These are phyloP conservation scores for Fraxinus anomala DNA, from an alignment of 257 asterid genomes.

Conservation along the genomic window DNA sequence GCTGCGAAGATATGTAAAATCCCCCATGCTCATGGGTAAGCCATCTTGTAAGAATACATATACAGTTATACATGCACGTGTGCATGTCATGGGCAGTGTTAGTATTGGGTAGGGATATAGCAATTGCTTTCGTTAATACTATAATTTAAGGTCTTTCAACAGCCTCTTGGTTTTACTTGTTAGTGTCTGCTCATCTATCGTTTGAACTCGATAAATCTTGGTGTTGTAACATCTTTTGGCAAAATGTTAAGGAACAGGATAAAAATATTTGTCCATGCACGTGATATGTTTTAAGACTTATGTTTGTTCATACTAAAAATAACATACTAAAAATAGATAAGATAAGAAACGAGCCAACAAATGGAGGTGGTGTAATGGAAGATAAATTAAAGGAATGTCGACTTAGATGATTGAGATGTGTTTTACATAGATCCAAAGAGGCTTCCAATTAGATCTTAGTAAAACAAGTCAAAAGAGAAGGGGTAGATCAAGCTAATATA, in stretches of 20 bases:
- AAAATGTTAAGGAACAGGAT: neutral
- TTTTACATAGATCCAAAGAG: neutral
- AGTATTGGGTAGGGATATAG: neutral
- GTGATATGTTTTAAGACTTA: neutral
- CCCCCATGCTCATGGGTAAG: constrained; percentile 93
- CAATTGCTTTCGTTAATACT: neutral
- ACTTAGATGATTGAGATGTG: neutral
- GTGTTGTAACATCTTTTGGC: neutral
- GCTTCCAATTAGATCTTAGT: neutral
- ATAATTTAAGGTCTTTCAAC: neutral
- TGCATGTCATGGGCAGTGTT: neutral
- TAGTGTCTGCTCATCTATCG: neutral
- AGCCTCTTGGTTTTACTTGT: neutral
- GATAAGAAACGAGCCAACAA: neutral
- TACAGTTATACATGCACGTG: neutral
- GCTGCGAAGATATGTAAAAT: constrained; percentile 78
- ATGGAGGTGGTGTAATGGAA: neutral
- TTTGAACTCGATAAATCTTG: neutral
- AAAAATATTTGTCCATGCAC: neutral
- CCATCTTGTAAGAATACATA: neutral
- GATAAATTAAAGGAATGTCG: neutral
- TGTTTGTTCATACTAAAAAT: neutral
- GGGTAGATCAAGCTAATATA: neutral
- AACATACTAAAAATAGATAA: no score
- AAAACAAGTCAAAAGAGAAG: neutral